These are phyloP conservation scores for Omphalea diandra DNA, from an alignment of 441 rosid genomes.

Conservation along the genomic window DNA sequence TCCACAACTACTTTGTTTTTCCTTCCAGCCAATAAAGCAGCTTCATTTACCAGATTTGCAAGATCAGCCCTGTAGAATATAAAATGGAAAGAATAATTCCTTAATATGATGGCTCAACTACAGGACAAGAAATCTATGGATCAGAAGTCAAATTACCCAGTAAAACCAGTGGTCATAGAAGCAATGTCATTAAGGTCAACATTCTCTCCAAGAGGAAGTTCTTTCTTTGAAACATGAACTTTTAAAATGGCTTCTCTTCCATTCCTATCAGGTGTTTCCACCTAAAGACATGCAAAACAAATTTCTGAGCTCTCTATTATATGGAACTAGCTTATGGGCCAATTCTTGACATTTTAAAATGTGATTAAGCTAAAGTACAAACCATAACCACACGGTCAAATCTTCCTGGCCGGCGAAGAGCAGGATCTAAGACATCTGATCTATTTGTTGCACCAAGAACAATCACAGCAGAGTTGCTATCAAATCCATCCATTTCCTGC, in stretches of 20 bases:
- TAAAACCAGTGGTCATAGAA: slow-evolving; percentile 95
- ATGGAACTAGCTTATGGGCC: slow-evolving; percentile 5
- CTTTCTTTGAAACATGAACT: slow-evolving; percentile 79
- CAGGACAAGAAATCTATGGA: not conserved
- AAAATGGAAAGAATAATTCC: slow-evolving; percentile 20
- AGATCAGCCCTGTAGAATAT: slow-evolving; percentile 82
- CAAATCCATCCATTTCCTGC: slow-evolving; percentile 99
- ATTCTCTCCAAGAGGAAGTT: slow-evolving; percentile 77
- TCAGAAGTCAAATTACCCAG: slow-evolving; percentile 54
- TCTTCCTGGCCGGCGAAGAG: slow-evolving; percentile 97
- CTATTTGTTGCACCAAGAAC: slow-evolving; percentile 88
- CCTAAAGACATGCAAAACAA: slow-evolving; percentile 43
- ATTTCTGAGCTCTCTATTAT: slow-evolving; percentile 9
- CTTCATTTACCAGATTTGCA: slow-evolving; percentile 97
- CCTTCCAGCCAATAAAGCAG: slow-evolving; percentile 97
- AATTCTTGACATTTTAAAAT: slow-evolving; percentile 13
- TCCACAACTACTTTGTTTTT: slow-evolving; percentile 71
- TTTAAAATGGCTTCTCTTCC: slow-evolving; percentile 94
- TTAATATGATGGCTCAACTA: not conserved
- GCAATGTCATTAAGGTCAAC: slow-evolving; percentile 80
- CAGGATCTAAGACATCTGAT: slow-evolving; percentile 94
- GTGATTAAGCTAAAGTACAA: slow-evolving; percentile 32
- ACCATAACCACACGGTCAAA: slow-evolving; percentile 97
- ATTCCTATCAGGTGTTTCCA: slow-evolving; percentile 86
- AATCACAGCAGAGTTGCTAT: slow-evolving; percentile 82